Evolutionary conservation across 2,329 filamentous ascomycete species (phyloP), one percentile per base, ranked within the genome.

Genomic region (Cytospora paraplurivora): DNA sequence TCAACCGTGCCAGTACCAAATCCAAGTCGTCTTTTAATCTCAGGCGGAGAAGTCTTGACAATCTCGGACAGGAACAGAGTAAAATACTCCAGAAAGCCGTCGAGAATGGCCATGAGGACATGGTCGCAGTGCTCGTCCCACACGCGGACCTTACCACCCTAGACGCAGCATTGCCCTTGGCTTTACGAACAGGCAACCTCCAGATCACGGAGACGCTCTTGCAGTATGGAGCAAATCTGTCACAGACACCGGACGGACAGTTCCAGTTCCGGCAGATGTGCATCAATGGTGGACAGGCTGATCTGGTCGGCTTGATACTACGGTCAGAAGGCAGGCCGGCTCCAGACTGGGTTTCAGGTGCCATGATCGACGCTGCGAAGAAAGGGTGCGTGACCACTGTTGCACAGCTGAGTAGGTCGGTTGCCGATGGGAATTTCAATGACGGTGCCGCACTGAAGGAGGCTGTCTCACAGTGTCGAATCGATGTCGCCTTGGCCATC

Each of bases 401-500:
- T 0, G 67, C 80, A 10, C 75, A 79, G 44, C 74, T 87, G 1
- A 83, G 80, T 66, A 79, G 82, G 35, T 81, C 83, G 0, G 77
- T 75, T 1, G 84, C 83, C 2, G 82, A 87, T 57, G 81, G 80
- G 7, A 81, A 82, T 65, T 77, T 81, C 68, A 80, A 83, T 65
- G 73, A 78, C 2, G 82, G 79, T 11, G 79, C 84, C 21, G 83
- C 83, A 0, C 74, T 88, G 33, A 82, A 80, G 63, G 70, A 76
- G 0, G 83, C 84, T 4, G 73, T 87, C 32, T 72, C 72, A 0
- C 75, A 78, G 27, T 79, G 82, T 17, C 77, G 83, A 13, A 76
- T 80, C 58, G 84, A 88, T 66, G 79, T 88, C 49, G 80, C 77
- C 0, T 75, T 87, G 34, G 82, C 84, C 7, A 79, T 88, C 21